phyloP scores from a whole-genome alignment of 208 protist genomes.

The Trypanosoma grayi region DNA sequence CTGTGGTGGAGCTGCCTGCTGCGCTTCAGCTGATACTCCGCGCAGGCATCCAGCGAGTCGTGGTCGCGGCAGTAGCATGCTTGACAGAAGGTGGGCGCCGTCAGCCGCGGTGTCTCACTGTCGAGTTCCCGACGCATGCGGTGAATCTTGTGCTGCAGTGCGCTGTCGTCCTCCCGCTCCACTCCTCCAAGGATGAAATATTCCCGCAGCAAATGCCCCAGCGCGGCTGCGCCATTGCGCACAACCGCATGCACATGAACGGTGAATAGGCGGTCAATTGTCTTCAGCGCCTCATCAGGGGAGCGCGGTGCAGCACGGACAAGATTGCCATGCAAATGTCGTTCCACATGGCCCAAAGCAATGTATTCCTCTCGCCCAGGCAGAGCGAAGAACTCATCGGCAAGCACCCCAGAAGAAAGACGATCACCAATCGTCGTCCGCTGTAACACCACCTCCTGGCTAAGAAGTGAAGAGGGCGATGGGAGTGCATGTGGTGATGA shows the following conservation, averaged over 20 bases:
- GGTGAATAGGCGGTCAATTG: conserved; percentile 66
- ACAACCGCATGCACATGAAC: conserved; percentile 66
- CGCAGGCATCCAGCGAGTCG: conserved; percentile 60
- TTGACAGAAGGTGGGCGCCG: conserved; percentile 58
- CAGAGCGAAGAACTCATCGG: conserved; percentile 66
- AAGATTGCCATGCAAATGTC: conserved; percentile 46
- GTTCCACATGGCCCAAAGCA: conserved; percentile 62
- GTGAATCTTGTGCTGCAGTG: conserved; percentile 87
- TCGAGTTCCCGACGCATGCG: conserved; percentile 81
- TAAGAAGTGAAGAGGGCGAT: conserved; percentile 16
- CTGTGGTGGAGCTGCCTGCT: conserved; percentile 12
- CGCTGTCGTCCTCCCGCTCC: conserved; percentile 58
- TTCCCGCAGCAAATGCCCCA: conserved; percentile 75
- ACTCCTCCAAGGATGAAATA: conserved; percentile 77
- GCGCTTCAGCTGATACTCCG: conserved; percentile 76
- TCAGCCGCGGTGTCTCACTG: conserved; percentile 57
- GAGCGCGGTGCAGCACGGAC: conserved; percentile 49
- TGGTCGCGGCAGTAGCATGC: conserved; percentile 78
- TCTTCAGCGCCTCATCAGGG: conserved; percentile 32
- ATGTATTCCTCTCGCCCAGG: conserved; percentile 60
- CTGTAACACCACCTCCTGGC: conserved; percentile 40
- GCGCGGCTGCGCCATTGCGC: conserved; percentile 49
- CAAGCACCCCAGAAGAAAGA: conserved; percentile 48
- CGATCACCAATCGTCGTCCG: conserved; percentile 60
- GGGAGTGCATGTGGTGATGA: too few relatives aligned